Percentiles rank a stretch among this genome's conserved stretches.
These are phyloP conservation scores for Aphanoascus verrucosus DNA, from an alignment of 2,329 filamentous ascomycete genomes.

Conservation along the genomic window DNA sequence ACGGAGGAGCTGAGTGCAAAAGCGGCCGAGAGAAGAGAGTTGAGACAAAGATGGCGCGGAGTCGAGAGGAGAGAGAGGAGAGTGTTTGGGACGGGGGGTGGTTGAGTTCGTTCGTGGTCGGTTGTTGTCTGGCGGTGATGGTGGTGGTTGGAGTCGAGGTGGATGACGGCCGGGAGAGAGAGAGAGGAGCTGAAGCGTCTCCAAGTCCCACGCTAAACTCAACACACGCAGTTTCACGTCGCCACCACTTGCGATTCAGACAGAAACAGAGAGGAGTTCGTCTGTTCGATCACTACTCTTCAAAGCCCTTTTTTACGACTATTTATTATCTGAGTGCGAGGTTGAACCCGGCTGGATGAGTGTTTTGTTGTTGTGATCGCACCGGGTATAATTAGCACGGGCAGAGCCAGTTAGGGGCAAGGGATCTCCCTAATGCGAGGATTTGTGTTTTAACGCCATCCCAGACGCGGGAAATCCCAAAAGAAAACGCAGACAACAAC, in stretches of 20 bases:
- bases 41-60: neutral
- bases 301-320: too few relatives aligned
- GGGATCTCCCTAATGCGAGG: neutral
- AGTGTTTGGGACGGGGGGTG: constrained; percentile 7
- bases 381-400: neutral
- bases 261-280: neutral
- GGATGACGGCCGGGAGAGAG: neutral
- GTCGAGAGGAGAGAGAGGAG: neutral
- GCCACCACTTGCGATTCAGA: neutral
- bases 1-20: neutral
- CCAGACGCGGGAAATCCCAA: constrained; percentile 1
- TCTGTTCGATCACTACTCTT: too few relatives aligned
- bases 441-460: constrained; percentile 2
- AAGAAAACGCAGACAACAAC: neutral
- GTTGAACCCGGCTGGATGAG: neutral
- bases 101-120: neutral
- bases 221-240: constrained; percentile 3
- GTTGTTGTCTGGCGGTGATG: neutral
- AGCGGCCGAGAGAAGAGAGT: neutral
- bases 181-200: neutral
- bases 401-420: neutral
- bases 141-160: neutral
- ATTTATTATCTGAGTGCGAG: too few relatives aligned
- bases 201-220: constrained; percentile 4
- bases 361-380: neutral